phyloP scores from a whole-genome alignment of 1,139 yeast species.

The Meyerozyma athensensis region DNA sequence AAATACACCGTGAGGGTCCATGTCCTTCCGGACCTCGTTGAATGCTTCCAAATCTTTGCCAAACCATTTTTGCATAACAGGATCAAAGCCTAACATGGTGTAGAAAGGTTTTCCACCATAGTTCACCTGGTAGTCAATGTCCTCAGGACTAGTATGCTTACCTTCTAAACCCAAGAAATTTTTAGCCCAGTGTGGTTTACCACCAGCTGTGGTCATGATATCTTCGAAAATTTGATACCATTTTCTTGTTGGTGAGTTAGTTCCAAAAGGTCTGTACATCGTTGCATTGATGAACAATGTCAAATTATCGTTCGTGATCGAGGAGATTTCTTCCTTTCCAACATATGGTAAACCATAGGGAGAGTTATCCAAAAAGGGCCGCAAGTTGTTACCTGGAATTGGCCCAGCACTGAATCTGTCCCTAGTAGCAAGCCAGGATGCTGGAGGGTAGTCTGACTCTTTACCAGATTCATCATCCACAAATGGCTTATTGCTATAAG shows the following conservation, averaged over 20 bases:
- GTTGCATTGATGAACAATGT: conserved; percentile 90
- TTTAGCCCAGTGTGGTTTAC: conserved; percentile 99
- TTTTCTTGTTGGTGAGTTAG: conserved; percentile 65
- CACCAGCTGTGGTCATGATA: conserved; percentile 71
- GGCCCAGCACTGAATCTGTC: conserved; percentile 55
- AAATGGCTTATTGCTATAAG: conserved; percentile 42
- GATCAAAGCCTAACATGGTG: conserved; percentile 76
- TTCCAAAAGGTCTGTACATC: conserved; percentile 87
- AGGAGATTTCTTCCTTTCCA: conserved; percentile 27
- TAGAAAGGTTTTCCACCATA: conserved; percentile 53
- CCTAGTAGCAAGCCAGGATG: conserved; percentile 37
- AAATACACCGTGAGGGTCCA: conserved; percentile 82
- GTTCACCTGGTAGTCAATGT: conserved; percentile 32
- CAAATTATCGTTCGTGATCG: conserved; percentile 70
- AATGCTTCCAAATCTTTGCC: conserved; percentile 63
- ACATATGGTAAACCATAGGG: conserved; percentile 56
- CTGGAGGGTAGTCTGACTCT: conserved; percentile 37
- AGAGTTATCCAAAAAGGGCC: conserved; percentile 79
- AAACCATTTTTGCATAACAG: conserved; percentile 71
- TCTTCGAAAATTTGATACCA: conserved; percentile 87
- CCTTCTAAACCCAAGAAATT: conserved; percentile 70
- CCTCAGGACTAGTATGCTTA: conserved; percentile 31
- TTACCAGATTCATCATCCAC: conserved; percentile 42
- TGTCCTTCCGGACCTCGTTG: conserved; percentile 55
- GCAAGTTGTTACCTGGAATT: conserved; percentile 73